Evolutionary conservation across 306 rosid genomes (phyloP), one percentile per base, ranked within the genome.

Genomic region (Datisca glomerata): DNA sequence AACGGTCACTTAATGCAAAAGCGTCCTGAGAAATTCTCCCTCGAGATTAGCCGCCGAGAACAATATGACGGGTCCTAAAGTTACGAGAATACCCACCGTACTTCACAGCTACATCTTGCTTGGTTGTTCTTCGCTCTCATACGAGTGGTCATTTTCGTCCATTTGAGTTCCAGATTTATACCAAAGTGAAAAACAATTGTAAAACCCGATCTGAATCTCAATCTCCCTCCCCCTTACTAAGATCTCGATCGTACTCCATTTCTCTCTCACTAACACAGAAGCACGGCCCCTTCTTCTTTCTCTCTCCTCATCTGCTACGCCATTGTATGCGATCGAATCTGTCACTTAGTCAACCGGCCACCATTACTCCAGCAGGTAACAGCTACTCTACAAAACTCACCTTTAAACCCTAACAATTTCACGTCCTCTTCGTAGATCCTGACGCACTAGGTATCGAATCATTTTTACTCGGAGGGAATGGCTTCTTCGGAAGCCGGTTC

Each of bases 401-500:
- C 66, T 15, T 31, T 13, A 43, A 53, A 44, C 64, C 22, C 63
- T 44, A 22, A 18, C 77, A 51, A 63, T 64, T 54, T 18, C 21
- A 28, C 21, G 33, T 50, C 14, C 39, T 10, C 36, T 28, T 18
- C 55, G 36, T 49, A 69, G 74, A 53, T 72, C 73, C 41, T 33
- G 73, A 53, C 53, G 61, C 34, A 48, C 57, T 68, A 70, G 72
- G 55, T 56, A 46, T 28, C 54, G 44, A 41, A 68, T 56, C 76
- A 67, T 24, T 45, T 48, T 24, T 53, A 47, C 70, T 59, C 70
- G 91, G 59, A 27, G 49, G 98, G 98, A 91, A 91, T 91, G 98
- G 96, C 98, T 91, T 84, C 96, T 60, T 49, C 79, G 92, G 98
- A 80, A 91, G 96, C 84, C 80, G 78, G 73, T 84, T 91, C 98